These are phyloP conservation scores for Penicillium capsulatum DNA, from an alignment of 2,329 filamentous ascomycete genomes.

Conservation along the genomic window DNA sequence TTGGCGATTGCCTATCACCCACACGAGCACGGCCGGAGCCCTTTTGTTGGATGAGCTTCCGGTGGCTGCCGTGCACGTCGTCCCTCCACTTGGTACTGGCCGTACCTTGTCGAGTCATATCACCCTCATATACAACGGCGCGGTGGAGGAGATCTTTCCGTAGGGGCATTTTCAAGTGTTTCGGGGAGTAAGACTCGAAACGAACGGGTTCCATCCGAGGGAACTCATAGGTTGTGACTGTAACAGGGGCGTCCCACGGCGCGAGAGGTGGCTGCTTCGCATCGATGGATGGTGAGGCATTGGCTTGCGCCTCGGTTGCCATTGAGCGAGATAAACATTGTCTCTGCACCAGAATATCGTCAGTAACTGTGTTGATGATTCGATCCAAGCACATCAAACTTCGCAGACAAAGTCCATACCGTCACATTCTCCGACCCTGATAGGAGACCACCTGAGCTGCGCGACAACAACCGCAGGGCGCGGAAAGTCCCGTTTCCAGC, in stretches of 20 bases:
- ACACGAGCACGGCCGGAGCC: slow-evolving; percentile 75
- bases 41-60: slow-evolving; percentile 83
- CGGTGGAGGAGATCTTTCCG: slow-evolving; percentile 89
- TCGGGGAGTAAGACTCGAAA: slow-evolving; percentile 72
- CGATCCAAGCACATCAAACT: not conserved
- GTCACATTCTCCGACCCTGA: slow-evolving; percentile 34
- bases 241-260: slow-evolving; percentile 57
- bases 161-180: slow-evolving; percentile 81
- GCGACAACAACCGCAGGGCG: slow-evolving; percentile 37
- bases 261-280: slow-evolving; percentile 21
- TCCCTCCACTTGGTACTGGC: slow-evolving; percentile 75
- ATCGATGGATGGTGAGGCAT: slow-evolving; percentile 19
- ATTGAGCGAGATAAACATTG: slow-evolving; percentile 43
- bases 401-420: slow-evolving; percentile 26
- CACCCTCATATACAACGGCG: slow-evolving; percentile 88
- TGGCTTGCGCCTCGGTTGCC: slow-evolving; percentile 45
- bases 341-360: slow-evolving; percentile 37
- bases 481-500: slow-evolving; percentile 35
- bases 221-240: slow-evolving; percentile 84
- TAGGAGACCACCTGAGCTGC: slow-evolving; percentile 34
- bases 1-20: slow-evolving; percentile 75
- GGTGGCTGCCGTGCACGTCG: slow-evolving; percentile 77
- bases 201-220: slow-evolving; percentile 78
- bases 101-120: slow-evolving; percentile 80
- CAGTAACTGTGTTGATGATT: slow-evolving; percentile 16